These are phyloP conservation scores for Xylariaceae sp. DNA, from an alignment of 2,329 filamentous ascomycete species.

Conservation along the genomic window DNA sequence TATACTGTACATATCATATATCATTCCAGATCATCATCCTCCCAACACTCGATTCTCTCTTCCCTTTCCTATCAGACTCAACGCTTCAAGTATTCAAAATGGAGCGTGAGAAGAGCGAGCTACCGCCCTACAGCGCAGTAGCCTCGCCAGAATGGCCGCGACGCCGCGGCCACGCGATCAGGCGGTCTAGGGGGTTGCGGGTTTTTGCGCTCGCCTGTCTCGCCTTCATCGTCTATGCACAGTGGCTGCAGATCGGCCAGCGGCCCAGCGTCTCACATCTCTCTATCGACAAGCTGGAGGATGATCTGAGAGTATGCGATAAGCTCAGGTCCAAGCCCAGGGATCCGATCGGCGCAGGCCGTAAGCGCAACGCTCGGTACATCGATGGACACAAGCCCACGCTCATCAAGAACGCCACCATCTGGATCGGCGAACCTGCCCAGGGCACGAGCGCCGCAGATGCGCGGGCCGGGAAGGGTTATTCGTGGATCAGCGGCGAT, in stretches of 20 bases:
- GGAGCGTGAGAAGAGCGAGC: slow-evolving; percentile 36
- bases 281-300: slow-evolving; percentile 47
- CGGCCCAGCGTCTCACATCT: slow-evolving; percentile 29
- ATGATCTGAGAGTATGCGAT: slow-evolving; percentile 51
- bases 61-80: not conserved
- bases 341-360: slow-evolving; percentile 50
- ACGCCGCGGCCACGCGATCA: slow-evolving; percentile 30
- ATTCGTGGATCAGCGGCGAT: slow-evolving; percentile 54
- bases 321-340: slow-evolving; percentile 49
- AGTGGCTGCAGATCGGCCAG: slow-evolving; percentile 39
- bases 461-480: slow-evolving; percentile 53
- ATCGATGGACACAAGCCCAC: slow-evolving; percentile 53
- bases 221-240: slow-evolving; percentile 45
- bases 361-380: slow-evolving; percentile 56
- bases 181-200: slow-evolving; percentile 41
- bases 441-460: slow-evolving; percentile 48
- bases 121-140: slow-evolving; percentile 41
- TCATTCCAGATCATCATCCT: no score
- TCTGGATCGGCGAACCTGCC: slow-evolving; percentile 60
- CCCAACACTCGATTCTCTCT: no score
- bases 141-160: slow-evolving; percentile 24
- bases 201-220: slow-evolving; percentile 42
- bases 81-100: slow-evolving; percentile 11
- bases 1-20: no score
- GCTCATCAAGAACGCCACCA: slow-evolving; percentile 59